These are phyloP conservation scores for Chytriomyces hyalinus DNA, from an alignment of 192 early-diverging fungal species.

Conservation along the genomic window DNA sequence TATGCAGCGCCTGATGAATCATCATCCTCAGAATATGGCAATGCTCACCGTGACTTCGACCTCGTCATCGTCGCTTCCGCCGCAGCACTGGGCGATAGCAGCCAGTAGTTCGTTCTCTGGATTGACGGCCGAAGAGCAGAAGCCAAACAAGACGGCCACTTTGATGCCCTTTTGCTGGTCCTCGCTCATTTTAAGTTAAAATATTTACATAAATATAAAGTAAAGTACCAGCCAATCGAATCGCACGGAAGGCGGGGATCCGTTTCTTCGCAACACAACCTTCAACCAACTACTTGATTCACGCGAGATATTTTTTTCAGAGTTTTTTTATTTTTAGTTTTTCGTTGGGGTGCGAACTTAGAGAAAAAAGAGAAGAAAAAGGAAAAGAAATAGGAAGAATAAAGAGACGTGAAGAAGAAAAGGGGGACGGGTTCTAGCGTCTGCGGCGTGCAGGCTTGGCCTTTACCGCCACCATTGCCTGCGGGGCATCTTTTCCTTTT, in stretches of 20 bases:
- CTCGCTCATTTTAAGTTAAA: too few relatives aligned
- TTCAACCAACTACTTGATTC: too few relatives aligned
- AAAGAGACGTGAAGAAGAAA: too few relatives aligned
- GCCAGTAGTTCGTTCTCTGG: slow-evolving; percentile 7
- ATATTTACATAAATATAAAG: too few relatives aligned
- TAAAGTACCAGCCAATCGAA: background rate
- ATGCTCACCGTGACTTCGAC: slow-evolving; percentile 17
- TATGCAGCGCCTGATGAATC: background rate
- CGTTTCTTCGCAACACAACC: background rate
- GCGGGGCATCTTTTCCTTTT: slow-evolving; percentile 8
- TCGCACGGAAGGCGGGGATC: background rate
- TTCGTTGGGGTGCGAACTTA: background rate
- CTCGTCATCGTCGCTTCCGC: background rate
- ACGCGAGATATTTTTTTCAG: too few relatives aligned
- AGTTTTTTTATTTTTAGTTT: background rate
- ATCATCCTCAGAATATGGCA: background rate
- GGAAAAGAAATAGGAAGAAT: too few relatives aligned
- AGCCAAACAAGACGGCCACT: slow-evolving; percentile 17
- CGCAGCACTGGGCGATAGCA: slow-evolving; percentile 9
- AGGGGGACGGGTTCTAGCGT: too few relatives aligned
- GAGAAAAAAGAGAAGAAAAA: background rate
- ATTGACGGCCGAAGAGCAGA: slow-evolving; percentile 8
- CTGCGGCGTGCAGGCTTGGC: too few relatives aligned
- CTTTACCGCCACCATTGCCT: too few relatives aligned
- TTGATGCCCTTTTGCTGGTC: background rate